Evolutionary conservation across 2,329 filamentous ascomycete genomes (phyloP), one percentile per base, ranked within the genome.

Genomic region (Emydomyces testavorans): DNA sequence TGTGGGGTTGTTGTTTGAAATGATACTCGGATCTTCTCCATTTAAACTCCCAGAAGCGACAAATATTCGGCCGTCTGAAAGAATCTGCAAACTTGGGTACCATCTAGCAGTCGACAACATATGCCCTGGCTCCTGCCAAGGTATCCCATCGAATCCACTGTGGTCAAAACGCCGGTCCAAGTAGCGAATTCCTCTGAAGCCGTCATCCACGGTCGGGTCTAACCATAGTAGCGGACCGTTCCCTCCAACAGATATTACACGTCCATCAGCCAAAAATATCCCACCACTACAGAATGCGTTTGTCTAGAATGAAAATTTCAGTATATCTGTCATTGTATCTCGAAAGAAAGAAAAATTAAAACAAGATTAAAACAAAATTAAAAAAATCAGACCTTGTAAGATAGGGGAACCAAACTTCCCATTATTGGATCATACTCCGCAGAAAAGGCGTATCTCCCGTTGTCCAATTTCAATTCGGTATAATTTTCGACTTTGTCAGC

Each of bases 401-500:
- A 56, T 29, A 78, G 63, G 4, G 71, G 65, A 10, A 68, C 63
- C 20, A 67, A 62, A 31, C 64, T 64, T 48, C 76, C 73, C 1
- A 68, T 73, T 5, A 42, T 56, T 1, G 76, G 74, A 56, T 80
- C 71, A 52, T 76, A 80, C 55, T 80, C 75, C 2, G 75, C 69
- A 7, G 76, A 78, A 62, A 78, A 80, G 0, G 78, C 78, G 52
- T 71, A 77, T 46, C 73, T 69, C 23, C 74, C 74, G 57, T 77
- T 72, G 13, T 67, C 51, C 6, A 78, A 67, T 52, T 67, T 72
- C 38, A 79, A 56, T 50, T 79, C 68, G 0, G 77, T 78, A 60
- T 76, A 80, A 59, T 79, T 74, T 58, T 80, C 77, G 24, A 80
- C 68, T 59, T 80, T 81, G 66, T 80, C 78, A 13, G 80, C 62